Evolutionary conservation across 768 basidiomycete genomes (phyloP).

Genomic region (Boletales sp.): DNA sequence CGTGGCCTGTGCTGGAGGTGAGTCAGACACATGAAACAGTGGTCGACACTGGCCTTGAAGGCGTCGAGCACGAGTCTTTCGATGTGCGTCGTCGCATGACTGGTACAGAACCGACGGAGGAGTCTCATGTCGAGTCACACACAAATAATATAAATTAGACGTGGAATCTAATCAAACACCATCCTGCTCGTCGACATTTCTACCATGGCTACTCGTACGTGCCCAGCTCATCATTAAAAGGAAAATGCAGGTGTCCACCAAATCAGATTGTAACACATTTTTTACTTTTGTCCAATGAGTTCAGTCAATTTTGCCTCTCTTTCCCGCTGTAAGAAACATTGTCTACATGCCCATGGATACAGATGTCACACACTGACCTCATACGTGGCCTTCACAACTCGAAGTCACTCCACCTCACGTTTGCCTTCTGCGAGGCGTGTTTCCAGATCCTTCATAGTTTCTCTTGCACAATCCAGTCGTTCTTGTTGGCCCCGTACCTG

Average conservation of each 20-base stretch:
- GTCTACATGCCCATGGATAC: neutral
- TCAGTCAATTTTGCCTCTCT: constrained; percentile 49
- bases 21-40: no score
- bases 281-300: constrained; percentile 24
- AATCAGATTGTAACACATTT: neutral
- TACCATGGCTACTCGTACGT: constrained; percentile 65
- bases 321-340: constrained; percentile 40
- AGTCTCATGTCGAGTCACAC: no score
- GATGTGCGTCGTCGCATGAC: no score
- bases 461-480: constrained; percentile 46
- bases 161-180: neutral
- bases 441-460: constrained; percentile 55
- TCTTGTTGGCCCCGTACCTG: constrained; percentile 46
- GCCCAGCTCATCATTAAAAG: neutral
- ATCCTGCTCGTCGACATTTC: neutral
- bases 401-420: constrained; percentile 66
- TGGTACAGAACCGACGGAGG: no score
- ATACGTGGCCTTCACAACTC: constrained; percentile 63
- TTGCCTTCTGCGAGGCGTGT: constrained; percentile 64
- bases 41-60: no score
- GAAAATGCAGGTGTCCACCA: neutral
- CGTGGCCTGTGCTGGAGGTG: constrained; percentile 51
- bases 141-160: no score
- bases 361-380: constrained; percentile 38
- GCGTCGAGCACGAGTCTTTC: no score